Evolutionary conservation across 129 eudicot species (phyloP), one percentile per base, ranked within the genome.

Genomic region (Sambucus nigra): DNA sequence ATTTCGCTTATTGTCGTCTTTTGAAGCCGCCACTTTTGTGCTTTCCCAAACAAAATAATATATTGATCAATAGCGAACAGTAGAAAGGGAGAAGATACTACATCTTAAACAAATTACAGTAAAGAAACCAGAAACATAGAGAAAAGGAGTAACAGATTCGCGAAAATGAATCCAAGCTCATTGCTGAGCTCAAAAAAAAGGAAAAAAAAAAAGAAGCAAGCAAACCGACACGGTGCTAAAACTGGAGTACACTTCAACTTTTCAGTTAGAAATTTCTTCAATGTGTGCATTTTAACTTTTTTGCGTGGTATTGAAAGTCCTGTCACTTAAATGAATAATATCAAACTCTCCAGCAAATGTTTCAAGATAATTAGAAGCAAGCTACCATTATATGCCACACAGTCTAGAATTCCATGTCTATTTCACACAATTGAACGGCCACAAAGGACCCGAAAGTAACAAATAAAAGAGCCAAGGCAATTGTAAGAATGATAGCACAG

Each of bases 1-100:
- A n/a, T n/a, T n/a, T n/a, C n/a, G n/a, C n/a, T n/a, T n/a, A n/a
- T n/a, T n/a, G n/a, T n/a, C n/a, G n/a, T n/a, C n/a, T n/a, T n/a
- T n/a, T n/a, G n/a, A n/a, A n/a, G n/a, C n/a, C n/a, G n/a, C n/a
- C n/a, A n/a, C n/a, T n/a, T n/a, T n/a, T n/a, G n/a, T n/a, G n/a
- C n/a, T n/a, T n/a, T n/a, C n/a, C n/a, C n/a, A n/a, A n/a, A n/a
- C n/a, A n/a, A n/a, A n/a, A n/a, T n/a, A n/a, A n/a, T n/a, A n/a
- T 29, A 64, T 28, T 22, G 20, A 52, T 48, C 46, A 53, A 15
- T 18, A 18, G 47, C n/a, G 47, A 66, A 11, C 42, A 44, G 29
- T 29, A 35, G 16, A 64, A 71, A 64, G 51, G 31, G n/a, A 23
- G 22, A 28, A 47, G 51, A 20, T 19, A 40, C 29, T 40, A 59